These are phyloP conservation scores for Oryza longistaminata DNA, from an alignment of 176 grass and related monocot genomes.

Conservation along the genomic window DNA sequence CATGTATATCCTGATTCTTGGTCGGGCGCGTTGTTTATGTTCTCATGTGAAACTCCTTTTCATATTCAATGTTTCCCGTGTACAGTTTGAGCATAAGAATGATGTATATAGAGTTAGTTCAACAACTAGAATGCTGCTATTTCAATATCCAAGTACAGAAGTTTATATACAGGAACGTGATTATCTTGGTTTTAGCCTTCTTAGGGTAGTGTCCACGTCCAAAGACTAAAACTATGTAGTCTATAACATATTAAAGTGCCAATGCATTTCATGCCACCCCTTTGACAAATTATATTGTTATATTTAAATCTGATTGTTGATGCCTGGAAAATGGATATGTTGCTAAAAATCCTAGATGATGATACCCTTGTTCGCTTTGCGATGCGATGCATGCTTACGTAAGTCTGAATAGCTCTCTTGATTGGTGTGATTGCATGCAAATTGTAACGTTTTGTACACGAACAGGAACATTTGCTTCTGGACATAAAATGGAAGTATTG, in stretches of 20 bases:
- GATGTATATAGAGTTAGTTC: background rate
- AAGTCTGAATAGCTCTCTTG: background rate
- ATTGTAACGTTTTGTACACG: background rate
- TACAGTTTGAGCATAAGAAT: background rate
- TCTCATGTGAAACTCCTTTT: constrained; percentile 16
- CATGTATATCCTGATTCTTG: background rate
- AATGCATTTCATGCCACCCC: background rate
- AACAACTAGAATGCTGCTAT: background rate
- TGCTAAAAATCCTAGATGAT: background rate
- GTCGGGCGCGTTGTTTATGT: background rate
- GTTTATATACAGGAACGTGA: background rate
- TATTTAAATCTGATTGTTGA: background rate
- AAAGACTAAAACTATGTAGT: background rate
- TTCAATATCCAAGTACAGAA: background rate
- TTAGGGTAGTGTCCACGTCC: background rate
- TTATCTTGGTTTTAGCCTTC: background rate
- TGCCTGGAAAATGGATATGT: background rate
- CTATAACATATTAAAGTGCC: background rate
- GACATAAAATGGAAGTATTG: background rate
- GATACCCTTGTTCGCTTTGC: background rate
- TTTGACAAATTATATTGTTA: background rate
- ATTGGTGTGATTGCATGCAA: background rate
- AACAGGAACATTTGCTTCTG: background rate
- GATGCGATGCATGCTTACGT: no score
- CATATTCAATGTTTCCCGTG: background rate